Evolutionary conservation across 2,329 filamentous ascomycete genomes (phyloP).

Genomic region (Pyricularia pennisetigena): DNA sequence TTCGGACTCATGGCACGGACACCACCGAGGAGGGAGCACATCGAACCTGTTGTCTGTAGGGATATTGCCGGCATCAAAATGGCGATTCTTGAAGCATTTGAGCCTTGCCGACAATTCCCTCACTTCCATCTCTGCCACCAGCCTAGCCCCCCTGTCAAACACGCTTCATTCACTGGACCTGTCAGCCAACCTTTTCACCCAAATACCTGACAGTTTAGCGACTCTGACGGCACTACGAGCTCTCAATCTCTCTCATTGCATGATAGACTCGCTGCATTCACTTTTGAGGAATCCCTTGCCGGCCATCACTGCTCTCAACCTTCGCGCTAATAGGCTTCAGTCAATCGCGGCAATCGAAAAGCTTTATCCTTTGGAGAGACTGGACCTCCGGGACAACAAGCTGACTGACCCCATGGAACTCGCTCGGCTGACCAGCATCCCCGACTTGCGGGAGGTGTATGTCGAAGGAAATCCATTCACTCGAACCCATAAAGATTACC

Average conservation of each 20-base stretch:
- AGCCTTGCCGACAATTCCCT: constrained; percentile 87
- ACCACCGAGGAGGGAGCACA: constrained; percentile 56
- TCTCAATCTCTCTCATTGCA: constrained; percentile 89
- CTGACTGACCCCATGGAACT: constrained; percentile 86
- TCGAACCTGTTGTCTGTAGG: constrained; percentile 66
- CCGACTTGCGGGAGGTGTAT: constrained; percentile 87
- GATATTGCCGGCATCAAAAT: constrained; percentile 74
- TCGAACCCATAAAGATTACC: constrained; percentile 75
- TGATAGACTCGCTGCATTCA: constrained; percentile 92
- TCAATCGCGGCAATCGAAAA: constrained; percentile 87
- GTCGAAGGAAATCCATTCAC: constrained; percentile 88
- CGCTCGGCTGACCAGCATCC: constrained; percentile 79
- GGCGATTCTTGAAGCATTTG: constrained; percentile 88
- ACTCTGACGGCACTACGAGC: constrained; percentile 81
- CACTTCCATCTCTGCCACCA: constrained; percentile 65
- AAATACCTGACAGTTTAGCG: constrained; percentile 85
- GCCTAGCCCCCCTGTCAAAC: constrained; percentile 73
- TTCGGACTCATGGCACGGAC: constrained; percentile 53
- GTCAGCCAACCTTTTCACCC: constrained; percentile 85
- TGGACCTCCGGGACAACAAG: constrained; percentile 86
- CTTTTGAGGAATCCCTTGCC: constrained; percentile 78
- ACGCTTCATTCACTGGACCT: constrained; percentile 88
- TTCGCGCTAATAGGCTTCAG: constrained; percentile 77
- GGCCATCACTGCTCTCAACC: constrained; percentile 85
- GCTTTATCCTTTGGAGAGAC: constrained; percentile 74